Percentiles rank a stretch among this genome's conserved stretches.
Conservation (phyloP, 2,329 filamentous ascomycete species). For the Blastomyces silverae region DNA sequence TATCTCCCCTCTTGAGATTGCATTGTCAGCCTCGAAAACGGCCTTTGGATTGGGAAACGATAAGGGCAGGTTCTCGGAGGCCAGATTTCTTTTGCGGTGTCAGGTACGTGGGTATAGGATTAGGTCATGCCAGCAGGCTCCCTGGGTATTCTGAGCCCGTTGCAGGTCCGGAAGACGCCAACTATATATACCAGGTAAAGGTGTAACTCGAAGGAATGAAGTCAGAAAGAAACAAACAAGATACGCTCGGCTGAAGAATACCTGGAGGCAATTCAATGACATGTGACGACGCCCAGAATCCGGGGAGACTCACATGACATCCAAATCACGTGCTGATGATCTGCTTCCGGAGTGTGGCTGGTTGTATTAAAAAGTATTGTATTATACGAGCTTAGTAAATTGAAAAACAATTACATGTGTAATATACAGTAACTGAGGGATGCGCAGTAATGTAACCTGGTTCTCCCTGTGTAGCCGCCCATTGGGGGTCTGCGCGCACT, state of each 20-base stretch:
- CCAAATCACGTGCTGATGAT: background rate
- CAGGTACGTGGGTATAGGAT: background rate
- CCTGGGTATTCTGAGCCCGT: background rate
- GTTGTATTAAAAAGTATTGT: background rate
- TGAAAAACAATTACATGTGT: background rate
- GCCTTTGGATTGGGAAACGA: background rate
- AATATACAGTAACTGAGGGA: background rate
- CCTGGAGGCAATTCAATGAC: background rate
- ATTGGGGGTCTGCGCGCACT: background rate
- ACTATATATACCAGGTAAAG: conserved; percentile 6
- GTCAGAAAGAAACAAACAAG: background rate
- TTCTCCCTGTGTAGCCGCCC: background rate
- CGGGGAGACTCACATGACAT: conserved; percentile 7
- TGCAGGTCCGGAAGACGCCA: background rate
- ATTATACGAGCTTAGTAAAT: background rate
- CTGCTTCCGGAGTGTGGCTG: background rate
- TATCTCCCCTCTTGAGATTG: background rate
- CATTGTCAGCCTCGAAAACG: background rate
- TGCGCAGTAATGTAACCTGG: background rate
- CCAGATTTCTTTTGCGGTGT: background rate
- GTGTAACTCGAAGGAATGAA: background rate
- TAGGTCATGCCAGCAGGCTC: background rate
- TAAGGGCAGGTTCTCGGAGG: background rate
- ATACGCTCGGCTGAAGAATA: background rate
- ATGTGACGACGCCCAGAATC: conserved; percentile 5